phyloP scores from a whole-genome alignment of 176 grass and related monocot species.

The Paspalum notatum region DNA sequence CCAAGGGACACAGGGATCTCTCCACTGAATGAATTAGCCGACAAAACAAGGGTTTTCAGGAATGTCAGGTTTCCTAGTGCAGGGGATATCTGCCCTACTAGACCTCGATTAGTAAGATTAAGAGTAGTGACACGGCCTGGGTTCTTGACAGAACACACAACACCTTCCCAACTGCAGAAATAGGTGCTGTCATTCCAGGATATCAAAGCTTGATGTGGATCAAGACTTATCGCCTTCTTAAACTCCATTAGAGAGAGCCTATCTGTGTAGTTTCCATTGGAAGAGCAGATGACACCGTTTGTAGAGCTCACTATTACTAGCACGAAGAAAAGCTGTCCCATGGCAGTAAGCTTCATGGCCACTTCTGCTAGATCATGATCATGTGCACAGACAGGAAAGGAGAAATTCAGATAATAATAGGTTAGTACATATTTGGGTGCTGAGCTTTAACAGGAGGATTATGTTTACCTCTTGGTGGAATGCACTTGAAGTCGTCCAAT shows the following conservation, averaged over 20 bases:
- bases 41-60: background rate
- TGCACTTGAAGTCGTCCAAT: too few species aligned
- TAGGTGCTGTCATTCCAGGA: slow-evolving; percentile 42
- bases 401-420: too few species aligned
- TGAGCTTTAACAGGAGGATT: too few species aligned
- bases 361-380: background rate
- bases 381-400: too few species aligned
- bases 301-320: background rate
- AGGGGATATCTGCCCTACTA: slow-evolving; percentile 34
- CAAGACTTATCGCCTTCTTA: slow-evolving; percentile 10
- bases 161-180: slow-evolving; percentile 35
- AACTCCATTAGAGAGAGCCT: background rate
- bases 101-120: background rate
- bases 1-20: slow-evolving; percentile 34
- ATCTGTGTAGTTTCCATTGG: slow-evolving; percentile 1
- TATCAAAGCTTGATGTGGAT: slow-evolving; percentile 8
- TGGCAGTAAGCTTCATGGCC: slow-evolving; percentile 4
- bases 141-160: background rate
- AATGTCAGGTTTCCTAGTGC: slow-evolving; percentile 21
- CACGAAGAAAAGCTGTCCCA: background rate
- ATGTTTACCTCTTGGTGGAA: too few species aligned
- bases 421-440: too few species aligned
- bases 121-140: background rate
- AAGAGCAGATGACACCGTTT: background rate
- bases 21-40: slow-evolving; percentile 23